phyloP scores from a whole-genome alignment of 805 yeast species.

The Zygosaccharomyces bailii region DNA sequence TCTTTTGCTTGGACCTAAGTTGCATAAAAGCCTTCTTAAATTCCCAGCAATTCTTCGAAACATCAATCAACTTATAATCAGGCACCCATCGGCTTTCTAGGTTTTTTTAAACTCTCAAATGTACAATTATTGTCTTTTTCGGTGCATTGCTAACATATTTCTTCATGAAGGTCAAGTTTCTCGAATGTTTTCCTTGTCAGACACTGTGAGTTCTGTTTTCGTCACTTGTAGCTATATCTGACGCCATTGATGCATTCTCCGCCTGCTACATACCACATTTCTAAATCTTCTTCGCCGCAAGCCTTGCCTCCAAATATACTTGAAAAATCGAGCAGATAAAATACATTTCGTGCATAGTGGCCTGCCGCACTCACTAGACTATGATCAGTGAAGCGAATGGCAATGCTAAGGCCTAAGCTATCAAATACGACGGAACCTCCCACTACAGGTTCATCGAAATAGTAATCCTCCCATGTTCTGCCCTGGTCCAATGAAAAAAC shows the following conservation, averaged over 20 bases:
- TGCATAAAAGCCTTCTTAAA: constrained; percentile 11
- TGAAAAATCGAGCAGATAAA: constrained; percentile 49
- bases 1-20: constrained; percentile 22
- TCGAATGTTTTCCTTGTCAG: constrained; percentile 38
- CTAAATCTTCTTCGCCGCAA: constrained; percentile 55
- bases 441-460: constrained; percentile 42
- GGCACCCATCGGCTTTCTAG: constrained; percentile 48
- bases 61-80: constrained; percentile 24
- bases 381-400: constrained; percentile 31
- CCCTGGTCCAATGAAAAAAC: constrained; percentile 74
- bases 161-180: constrained; percentile 42
- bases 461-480: constrained; percentile 51
- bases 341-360: background rate
- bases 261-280: constrained; percentile 47
- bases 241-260: constrained; percentile 64
- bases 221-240: constrained; percentile 56
- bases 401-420: constrained; percentile 60
- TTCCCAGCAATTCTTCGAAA: constrained; percentile 22
- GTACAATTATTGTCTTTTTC: constrained; percentile 67
- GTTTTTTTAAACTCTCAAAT: constrained; percentile 43
- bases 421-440: constrained; percentile 59
- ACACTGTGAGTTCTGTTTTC: constrained; percentile 64
- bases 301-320: constrained; percentile 46
- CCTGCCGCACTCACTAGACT: background rate
- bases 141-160: constrained; percentile 58